A percentile compares a stretch with the other conserved stretches of the same genome.
phyloP scores from a whole-genome alignment of 2,329 filamentous ascomycete genomes.

The Colletotrichum viniferum region DNA sequence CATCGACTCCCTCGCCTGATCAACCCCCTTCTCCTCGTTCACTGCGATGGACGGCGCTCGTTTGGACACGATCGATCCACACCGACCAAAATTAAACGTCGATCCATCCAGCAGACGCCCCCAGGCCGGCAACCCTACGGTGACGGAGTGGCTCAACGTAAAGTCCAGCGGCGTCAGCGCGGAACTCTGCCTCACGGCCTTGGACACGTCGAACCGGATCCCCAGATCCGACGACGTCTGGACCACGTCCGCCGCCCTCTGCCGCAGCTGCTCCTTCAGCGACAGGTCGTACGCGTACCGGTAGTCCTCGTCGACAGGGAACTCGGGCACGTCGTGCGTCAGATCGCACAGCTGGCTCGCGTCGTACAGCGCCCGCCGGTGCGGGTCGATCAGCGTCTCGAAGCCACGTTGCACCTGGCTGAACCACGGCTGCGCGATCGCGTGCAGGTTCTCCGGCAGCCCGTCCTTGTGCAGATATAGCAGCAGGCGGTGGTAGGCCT shows the following conservation, averaged over 20 bases:
- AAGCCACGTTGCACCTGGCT: constrained; percentile 46
- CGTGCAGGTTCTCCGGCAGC: constrained; percentile 42
- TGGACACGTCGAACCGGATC: constrained; percentile 38
- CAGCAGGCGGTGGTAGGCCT: constrained; percentile 49
- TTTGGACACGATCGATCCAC: not conserved
- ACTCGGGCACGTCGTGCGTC: not conserved
- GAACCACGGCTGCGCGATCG: constrained; percentile 45
- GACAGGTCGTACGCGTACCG: constrained; percentile 24
- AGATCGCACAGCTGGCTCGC: constrained; percentile 27
- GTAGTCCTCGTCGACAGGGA: constrained; percentile 21
- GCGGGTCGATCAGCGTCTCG: constrained; percentile 51
- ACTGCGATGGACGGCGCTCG: constrained; percentile 22
- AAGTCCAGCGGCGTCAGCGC: constrained; percentile 39
- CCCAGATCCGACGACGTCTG: constrained; percentile 41
- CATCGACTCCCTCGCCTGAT: not conserved
- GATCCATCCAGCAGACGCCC: constrained; percentile 28
- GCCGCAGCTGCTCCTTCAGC: constrained; percentile 25
- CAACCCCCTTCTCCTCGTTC: not conserved
- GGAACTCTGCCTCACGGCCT: constrained; percentile 8
- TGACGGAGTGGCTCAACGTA: constrained; percentile 41
- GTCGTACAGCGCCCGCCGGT: constrained; percentile 46
- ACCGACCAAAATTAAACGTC: not conserved
- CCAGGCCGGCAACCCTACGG: constrained; percentile 36
- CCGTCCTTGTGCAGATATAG: constrained; percentile 48
- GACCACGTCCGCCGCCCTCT: constrained; percentile 25